Percentiles rank a stretch among this genome's conserved stretches.
These are phyloP conservation scores for Emergomyces pasteurianus DNA, from an alignment of 2,329 filamentous ascomycete genomes.

Conservation along the genomic window DNA sequence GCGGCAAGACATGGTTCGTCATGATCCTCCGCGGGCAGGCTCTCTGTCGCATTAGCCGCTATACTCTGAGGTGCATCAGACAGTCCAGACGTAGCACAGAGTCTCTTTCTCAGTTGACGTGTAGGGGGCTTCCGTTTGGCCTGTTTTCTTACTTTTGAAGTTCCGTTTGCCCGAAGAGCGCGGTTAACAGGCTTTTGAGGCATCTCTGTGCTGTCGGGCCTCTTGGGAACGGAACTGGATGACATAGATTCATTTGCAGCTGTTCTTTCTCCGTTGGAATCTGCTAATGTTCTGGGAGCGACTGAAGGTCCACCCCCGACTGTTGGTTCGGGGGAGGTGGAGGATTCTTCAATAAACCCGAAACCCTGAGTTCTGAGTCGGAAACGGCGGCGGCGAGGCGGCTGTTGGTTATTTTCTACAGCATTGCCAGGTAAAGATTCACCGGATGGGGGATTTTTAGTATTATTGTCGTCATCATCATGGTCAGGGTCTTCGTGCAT, in stretches of 20 bases:
- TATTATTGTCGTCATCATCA: background rate
- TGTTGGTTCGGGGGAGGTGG: background rate
- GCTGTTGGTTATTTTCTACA: background rate
- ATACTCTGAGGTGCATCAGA: background rate
- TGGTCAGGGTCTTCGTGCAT: background rate
- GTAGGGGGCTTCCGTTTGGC: background rate
- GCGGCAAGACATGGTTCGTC: background rate
- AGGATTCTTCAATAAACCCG: background rate
- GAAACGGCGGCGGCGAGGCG: background rate
- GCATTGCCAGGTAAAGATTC: background rate
- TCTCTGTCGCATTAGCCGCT: background rate
- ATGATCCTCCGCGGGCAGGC: background rate
- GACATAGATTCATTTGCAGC: background rate
- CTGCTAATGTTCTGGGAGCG: background rate
- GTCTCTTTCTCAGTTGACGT: background rate
- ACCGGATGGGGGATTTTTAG: background rate
- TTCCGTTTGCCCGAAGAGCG: background rate
- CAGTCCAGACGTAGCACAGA: no score
- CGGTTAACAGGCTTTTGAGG: background rate
- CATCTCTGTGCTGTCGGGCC: background rate
- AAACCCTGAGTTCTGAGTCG: background rate
- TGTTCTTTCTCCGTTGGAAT: background rate
- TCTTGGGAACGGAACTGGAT: background rate
- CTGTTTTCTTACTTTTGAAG: background rate
- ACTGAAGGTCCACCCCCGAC: background rate